Evolutionary conservation across 1,284 basidiomycete genomes (phyloP), one percentile per base, ranked within the genome.

Genomic region (Phenoliferia sp.): DNA sequence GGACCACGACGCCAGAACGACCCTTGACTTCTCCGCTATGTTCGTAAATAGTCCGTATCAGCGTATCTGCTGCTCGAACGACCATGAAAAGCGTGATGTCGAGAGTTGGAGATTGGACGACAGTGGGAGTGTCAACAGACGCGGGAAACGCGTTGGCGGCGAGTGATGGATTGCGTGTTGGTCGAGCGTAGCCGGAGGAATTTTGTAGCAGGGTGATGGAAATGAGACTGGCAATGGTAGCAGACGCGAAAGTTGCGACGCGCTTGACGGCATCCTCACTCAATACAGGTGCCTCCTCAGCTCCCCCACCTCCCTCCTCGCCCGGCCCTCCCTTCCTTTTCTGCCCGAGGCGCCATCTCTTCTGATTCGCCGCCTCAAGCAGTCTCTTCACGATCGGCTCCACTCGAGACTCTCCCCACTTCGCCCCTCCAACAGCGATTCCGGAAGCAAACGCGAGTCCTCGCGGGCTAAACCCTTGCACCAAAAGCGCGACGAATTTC

Each of bases 21-120:
- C 64, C 70, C 1, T 17, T 39, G 6, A 62, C 63, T 22, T 56
- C 54, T 4, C 61, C 64, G 9, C 54, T 61, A n/a, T 56, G 44
- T 22, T 66, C 60, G 57, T 70, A 66, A 7, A 58, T 26, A 0
- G 36, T 33, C 0, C 71, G 59, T 3, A 66, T 58, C 6, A 72
- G 32, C 2, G 66, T 63, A 58, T 72, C 71, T 60, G 61, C 61
- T 34, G 77, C 79, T 22, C 80, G 75, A 2, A 80, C 79, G 48
- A 79, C 73, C 7, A 79, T 71, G 60, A 80, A 80, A 36, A 80
- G 76, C 6, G 80, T 80, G 28, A 80, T 67, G 65, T 80, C 79
- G 63, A 80, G 76, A 2, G 79, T 80, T 0, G 78, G 76, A 17
- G 74, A 76, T 54, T 69, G 68, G 26, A 33, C 65, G 28, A 48